These are phyloP conservation scores for Amoebophrya sp. DNA, from an alignment of 169 alveolate species.

Conservation along the genomic window DNA sequence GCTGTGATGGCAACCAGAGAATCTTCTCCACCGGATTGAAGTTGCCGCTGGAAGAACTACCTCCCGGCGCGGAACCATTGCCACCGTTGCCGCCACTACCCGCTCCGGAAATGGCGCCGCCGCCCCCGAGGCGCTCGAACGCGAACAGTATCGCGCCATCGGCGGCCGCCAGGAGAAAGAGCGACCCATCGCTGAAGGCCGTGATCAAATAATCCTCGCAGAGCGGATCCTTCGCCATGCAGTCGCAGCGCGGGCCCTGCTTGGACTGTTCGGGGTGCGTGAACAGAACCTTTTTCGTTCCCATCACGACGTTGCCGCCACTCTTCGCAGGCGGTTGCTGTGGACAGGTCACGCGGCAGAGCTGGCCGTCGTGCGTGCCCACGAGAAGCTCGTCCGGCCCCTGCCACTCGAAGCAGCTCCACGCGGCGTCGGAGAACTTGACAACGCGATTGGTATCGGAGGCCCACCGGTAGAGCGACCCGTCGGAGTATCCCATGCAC, in stretches of 20 bases:
- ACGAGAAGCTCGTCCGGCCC: neutral
- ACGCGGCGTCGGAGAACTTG: neutral
- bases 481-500: neutral
- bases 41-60: too few relatives aligned
- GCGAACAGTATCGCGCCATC: neutral
- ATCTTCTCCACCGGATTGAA: neutral
- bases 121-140: too few relatives aligned
- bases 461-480: neutral
- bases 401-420: neutral
- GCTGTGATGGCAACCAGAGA: neutral
- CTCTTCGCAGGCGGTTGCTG: too few relatives aligned
- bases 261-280: neutral
- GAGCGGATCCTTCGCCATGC: neutral
- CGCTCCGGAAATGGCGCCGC: too few relatives aligned
- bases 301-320: neutral
- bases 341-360: too few relatives aligned
- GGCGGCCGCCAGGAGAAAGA: neutral
- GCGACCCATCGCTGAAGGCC: neutral
- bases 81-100: too few relatives aligned
- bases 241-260: neutral
- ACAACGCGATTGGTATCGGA: neutral
- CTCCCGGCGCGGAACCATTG: too few relatives aligned
- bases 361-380: neutral
- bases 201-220: neutral
- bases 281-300: neutral